A percentile compares a stretch with the other conserved stretches of the same genome.
phyloP scores from a whole-genome alignment of 129 eudicot genomes.

The Smallanthus sonchifolius region DNA sequence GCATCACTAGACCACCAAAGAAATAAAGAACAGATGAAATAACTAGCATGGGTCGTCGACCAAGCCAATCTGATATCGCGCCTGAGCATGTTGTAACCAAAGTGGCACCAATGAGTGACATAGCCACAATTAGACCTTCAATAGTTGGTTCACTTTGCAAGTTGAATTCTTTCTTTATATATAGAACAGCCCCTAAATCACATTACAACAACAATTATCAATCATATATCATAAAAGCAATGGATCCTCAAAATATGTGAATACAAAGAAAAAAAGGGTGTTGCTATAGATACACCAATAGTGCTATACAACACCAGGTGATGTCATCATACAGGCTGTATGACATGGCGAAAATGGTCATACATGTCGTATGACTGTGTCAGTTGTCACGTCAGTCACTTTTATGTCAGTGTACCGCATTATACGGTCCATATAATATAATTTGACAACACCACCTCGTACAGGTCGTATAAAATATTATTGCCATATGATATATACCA shows the following conservation, averaged over 20 bases:
- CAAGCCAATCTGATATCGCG: conserved; percentile 60
- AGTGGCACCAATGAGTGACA: conserved; percentile 86
- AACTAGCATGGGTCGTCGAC: conserved; percentile 85
- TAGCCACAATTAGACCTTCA: conserved; percentile 86
- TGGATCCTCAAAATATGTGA: background rate
- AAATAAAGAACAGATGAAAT: conserved; percentile 61
- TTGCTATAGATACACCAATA: no score
- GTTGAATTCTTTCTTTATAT: conserved; percentile 63
- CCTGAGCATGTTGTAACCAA: conserved; percentile 81
- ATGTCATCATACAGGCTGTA: no score
- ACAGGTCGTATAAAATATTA: no score
- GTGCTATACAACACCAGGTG: no score
- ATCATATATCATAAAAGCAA: background rate
- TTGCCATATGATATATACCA: no score
- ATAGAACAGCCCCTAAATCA: conserved; percentile 59
- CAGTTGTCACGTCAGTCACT: no score
- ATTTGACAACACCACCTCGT: no score
- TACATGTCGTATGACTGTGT: no score
- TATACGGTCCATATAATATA: no score
- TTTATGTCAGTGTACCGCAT: no score
- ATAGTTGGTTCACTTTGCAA: conserved; percentile 52
- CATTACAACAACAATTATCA: conserved; percentile 15
- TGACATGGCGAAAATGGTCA: no score
- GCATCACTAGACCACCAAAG: conserved; percentile 64
- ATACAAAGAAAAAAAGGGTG: background rate